phyloP scores from a whole-genome alignment of 768 basidiomycete species.

The Naematelia aurantialba region DNA sequence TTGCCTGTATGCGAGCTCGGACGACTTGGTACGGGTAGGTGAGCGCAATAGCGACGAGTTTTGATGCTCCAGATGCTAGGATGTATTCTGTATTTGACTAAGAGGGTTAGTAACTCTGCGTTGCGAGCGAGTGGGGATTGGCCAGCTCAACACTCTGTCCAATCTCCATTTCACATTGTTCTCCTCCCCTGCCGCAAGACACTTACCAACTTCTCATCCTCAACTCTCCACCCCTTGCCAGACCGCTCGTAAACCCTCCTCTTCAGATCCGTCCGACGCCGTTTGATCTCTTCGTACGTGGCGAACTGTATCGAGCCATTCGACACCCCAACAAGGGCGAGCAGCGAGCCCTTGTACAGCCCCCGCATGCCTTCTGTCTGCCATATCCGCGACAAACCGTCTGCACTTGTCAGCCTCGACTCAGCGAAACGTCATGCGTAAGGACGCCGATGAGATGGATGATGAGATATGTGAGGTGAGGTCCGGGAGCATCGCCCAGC shows the following conservation, averaged over 20 bases:
- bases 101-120: neutral
- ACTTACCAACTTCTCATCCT: slow-evolving; percentile 81
- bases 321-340: slow-evolving; percentile 86
- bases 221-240: slow-evolving; percentile 64
- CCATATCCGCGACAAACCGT: slow-evolving; percentile 70
- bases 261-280: slow-evolving; percentile 71
- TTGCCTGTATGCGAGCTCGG: slow-evolving; percentile 84
- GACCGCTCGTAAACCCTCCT: slow-evolving; percentile 60
- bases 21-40: slow-evolving; percentile 99
- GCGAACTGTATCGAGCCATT: slow-evolving; percentile 96
- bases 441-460: too few species aligned
- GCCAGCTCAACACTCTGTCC: too few species aligned
- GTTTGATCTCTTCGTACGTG: slow-evolving; percentile 92
- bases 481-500: too few species aligned
- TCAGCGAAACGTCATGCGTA: neutral
- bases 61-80: slow-evolving; percentile 84
- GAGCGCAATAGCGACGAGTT: slow-evolving; percentile 70
- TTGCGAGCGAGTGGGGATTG: too few species aligned
- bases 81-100: slow-evolving; percentile 91
- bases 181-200: too few species aligned
- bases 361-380: slow-evolving; percentile 71
- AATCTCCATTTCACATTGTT: too few species aligned
- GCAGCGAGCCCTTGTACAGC: slow-evolving; percentile 77
- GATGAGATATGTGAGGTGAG: too few species aligned
- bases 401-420: slow-evolving; percentile 47